Percentiles rank a stretch among this genome's conserved stretches.
Evolutionary conservation across 306 rosid species (phyloP).

Genomic region (Medicago ruthenica): DNA sequence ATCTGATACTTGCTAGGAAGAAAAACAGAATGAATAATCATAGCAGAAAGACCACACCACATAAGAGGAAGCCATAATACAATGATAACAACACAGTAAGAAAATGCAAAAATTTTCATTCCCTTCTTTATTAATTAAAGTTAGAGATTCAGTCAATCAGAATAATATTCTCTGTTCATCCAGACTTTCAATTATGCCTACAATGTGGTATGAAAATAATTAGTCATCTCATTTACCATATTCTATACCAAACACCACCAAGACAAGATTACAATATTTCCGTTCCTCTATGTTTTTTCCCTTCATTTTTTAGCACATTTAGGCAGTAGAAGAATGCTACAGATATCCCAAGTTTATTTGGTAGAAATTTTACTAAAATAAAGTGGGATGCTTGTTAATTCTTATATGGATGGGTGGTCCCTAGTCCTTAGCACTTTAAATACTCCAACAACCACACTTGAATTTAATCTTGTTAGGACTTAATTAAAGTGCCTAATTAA

Average conservation of each 20-base stretch:
- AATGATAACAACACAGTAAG: conserved; percentile 9
- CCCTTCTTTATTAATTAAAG: neutral
- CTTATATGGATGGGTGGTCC: conserved; percentile 15
- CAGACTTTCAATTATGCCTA: conserved; percentile 8
- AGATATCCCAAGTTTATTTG: neutral
- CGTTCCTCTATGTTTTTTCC: neutral
- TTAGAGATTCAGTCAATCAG: no score
- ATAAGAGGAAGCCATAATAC: conserved; percentile 10
- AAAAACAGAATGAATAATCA: neutral
- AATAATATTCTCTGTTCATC: conserved; percentile 2
- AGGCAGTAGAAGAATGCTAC: conserved; percentile 1
- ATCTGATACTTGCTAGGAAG: neutral
- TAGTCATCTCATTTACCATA: conserved; percentile 10
- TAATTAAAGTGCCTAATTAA: neutral
- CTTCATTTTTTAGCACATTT: conserved; percentile 2
- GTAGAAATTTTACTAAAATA: neutral
- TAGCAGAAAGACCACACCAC: neutral
- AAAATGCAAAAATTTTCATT: neutral
- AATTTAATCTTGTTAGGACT: conserved; percentile 11
- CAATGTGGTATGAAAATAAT: conserved; percentile 16
- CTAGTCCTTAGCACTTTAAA: neutral
- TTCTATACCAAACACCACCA: neutral
- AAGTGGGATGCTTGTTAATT: neutral
- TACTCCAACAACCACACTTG: neutral
- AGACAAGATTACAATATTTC: conserved; percentile 17